Evolutionary conservation across 1,284 basidiomycete species (phyloP).

Genomic region (Austropuccinia psidii): DNA sequence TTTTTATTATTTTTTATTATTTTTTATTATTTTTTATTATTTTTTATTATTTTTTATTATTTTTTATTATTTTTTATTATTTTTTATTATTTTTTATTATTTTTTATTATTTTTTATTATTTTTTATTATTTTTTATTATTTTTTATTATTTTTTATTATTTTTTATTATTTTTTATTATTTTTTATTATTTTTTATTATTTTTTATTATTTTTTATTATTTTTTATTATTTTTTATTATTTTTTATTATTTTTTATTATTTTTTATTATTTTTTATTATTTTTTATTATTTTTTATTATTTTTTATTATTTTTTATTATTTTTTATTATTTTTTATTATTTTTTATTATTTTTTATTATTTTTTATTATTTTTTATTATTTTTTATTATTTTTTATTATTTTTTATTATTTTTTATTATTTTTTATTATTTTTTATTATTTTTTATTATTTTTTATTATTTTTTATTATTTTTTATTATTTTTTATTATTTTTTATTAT

Average conservation of each 20-base stretch:
- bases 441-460: not conserved
- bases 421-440: not conserved
- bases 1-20: not conserved
- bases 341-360: slow-evolving; percentile 22
- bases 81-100: not conserved
- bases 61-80: not conserved
- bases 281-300: slow-evolving; percentile 49
- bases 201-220: not conserved
- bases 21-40: not conserved
- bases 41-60: not conserved
- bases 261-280: not conserved
- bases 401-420: slow-evolving; percentile 29
- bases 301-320: slow-evolving; percentile 39
- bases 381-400: slow-evolving; percentile 50
- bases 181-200: not conserved
- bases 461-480: not conserved
- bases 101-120: not conserved
- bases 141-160: not conserved
- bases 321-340: not conserved
- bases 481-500: not conserved
- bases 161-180: not conserved
- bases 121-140: not conserved
- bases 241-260: not conserved
- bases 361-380: slow-evolving; percentile 44
- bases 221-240: not conserved